Percentiles rank a stretch among this genome's conserved stretches.
Evolutionary conservation across 345 rosid species (phyloP).

Genomic region (Punica granatum): DNA sequence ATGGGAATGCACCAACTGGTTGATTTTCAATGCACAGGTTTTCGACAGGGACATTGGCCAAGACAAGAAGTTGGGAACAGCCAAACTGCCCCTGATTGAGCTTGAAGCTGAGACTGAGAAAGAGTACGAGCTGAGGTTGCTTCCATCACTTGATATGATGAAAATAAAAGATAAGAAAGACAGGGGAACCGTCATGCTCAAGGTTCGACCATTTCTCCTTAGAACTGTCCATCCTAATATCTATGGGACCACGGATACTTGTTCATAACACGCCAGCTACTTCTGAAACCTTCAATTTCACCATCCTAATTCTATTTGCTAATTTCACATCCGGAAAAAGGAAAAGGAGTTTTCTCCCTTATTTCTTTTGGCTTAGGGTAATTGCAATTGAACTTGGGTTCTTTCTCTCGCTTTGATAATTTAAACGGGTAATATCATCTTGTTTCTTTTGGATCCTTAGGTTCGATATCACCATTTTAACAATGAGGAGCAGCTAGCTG

Average conservation of each 20-base stretch:
- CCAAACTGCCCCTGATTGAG: conserved; percentile 56
- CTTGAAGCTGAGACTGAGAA: conserved; percentile 48
- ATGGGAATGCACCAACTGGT: background rate
- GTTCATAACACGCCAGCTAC: background rate
- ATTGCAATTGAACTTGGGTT: background rate
- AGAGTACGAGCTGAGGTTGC: conserved; percentile 54
- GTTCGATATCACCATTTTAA: conserved; percentile 60
- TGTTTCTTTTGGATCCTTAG: conserved; percentile 19
- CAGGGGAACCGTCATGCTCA: conserved; percentile 69
- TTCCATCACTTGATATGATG: conserved; percentile 78
- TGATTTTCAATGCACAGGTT: conserved; percentile 40
- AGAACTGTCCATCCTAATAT: background rate
- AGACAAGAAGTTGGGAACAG: conserved; percentile 82
- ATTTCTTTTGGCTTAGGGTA: no score
- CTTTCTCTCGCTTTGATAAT: background rate
- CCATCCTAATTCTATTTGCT: background rate
- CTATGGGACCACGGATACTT: background rate
- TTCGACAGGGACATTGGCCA: conserved; percentile 86
- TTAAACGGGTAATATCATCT: background rate
- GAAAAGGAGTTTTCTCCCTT: background rate
- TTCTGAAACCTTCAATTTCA: background rate
- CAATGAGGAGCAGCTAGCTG: conserved; percentile 74
- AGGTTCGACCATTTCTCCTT: conserved; percentile 34
- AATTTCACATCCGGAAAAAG: background rate
- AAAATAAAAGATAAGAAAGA: conserved; percentile 94